These are phyloP conservation scores for Pichia sp. DNA, from an alignment of 1,139 yeast species.

Conservation along the genomic window DNA sequence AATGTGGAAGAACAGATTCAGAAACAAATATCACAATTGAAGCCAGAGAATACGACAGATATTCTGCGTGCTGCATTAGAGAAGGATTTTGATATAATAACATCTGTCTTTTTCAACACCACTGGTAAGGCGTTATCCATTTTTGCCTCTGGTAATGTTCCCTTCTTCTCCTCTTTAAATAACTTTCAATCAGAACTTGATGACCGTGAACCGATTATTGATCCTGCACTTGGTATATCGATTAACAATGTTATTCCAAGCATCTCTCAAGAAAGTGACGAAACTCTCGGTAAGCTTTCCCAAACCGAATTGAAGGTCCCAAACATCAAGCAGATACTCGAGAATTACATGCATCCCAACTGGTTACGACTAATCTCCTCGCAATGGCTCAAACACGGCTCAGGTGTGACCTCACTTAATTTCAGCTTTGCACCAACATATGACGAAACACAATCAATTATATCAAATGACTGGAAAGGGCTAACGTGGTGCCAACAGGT, in stretches of 20 bases:
- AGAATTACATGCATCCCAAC: conserved; percentile 75
- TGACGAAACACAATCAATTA: conserved; percentile 65
- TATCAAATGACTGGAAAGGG: conserved; percentile 57
- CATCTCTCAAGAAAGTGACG: conserved; percentile 27
- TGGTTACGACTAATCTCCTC: conserved; percentile 80
- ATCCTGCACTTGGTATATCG: conserved; percentile 44
- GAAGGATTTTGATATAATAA: conserved; percentile 63
- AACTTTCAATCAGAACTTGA: conserved; percentile 59
- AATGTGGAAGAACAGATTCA: conserved; percentile 6
- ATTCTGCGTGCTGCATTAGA: conserved; percentile 25
- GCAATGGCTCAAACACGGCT: conserved; percentile 64
- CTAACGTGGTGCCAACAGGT: conserved; percentile 74
- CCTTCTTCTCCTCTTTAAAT: conserved; percentile 63
- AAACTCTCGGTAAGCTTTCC: conserved; percentile 28
- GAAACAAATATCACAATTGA: conserved; percentile 9
- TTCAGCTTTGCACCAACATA: conserved; percentile 72
- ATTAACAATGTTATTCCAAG: conserved; percentile 55
- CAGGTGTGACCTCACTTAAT: conserved; percentile 38
- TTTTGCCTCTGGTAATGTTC: conserved; percentile 36
- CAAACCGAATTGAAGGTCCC: conserved; percentile 49
- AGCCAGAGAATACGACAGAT: conserved; percentile 24
- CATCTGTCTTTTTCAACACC: conserved; percentile 47
- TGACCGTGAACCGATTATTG: conserved; percentile 52
- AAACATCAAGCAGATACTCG: conserved; percentile 56
- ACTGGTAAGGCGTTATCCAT: conserved; percentile 61